Conservation (phyloP, 371 early-diverging fungal genomes). For the Mucor mucedo region DNA sequence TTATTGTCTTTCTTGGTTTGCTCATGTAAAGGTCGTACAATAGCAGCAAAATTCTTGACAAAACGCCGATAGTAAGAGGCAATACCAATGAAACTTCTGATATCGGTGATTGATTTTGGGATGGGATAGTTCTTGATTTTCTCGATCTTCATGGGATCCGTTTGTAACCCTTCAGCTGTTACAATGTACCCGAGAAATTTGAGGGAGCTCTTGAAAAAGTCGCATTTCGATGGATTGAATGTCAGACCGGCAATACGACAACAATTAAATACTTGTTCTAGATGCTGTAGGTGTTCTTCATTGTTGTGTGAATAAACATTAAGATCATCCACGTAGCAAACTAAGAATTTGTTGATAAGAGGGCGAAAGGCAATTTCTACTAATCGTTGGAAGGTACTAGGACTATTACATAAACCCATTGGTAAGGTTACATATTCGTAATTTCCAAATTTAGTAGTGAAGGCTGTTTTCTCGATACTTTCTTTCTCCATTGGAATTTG, state of each 20-base stretch:
- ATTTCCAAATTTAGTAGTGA: slow-evolving; percentile 44
- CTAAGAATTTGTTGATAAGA: slow-evolving; percentile 28
- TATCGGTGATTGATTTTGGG: slow-evolving; percentile 24
- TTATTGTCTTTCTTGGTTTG: slow-evolving; percentile 30
- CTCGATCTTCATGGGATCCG: too few species aligned
- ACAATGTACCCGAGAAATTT: slow-evolving; percentile 45
- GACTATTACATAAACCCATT: slow-evolving; percentile 55
- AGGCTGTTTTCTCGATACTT: slow-evolving; percentile 55
- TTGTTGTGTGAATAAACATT: slow-evolving; percentile 38
- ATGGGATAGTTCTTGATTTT: slow-evolving; percentile 4
- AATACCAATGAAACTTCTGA: slow-evolving; percentile 36
- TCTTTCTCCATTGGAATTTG: slow-evolving; percentile 35
- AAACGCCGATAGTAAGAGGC: slow-evolving; percentile 40
- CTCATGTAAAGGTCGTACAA: slow-evolving; percentile 42
- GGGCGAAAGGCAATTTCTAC: slow-evolving; percentile 32
- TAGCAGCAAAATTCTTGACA: slow-evolving; percentile 37
- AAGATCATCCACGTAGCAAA: slow-evolving; percentile 56
- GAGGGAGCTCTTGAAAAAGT: slow-evolving; percentile 28
- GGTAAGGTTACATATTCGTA: slow-evolving; percentile 59
- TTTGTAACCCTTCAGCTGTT: slow-evolving; percentile 22
- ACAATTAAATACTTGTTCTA: slow-evolving; percentile 35
- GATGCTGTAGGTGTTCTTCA: slow-evolving; percentile 44
- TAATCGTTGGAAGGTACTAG: slow-evolving; percentile 40
- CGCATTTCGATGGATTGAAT: slow-evolving; percentile 49
- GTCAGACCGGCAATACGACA: slow-evolving; percentile 34